phyloP scores from a whole-genome alignment of 805 yeast genomes.

The Cyberlindnera meyerae region DNA sequence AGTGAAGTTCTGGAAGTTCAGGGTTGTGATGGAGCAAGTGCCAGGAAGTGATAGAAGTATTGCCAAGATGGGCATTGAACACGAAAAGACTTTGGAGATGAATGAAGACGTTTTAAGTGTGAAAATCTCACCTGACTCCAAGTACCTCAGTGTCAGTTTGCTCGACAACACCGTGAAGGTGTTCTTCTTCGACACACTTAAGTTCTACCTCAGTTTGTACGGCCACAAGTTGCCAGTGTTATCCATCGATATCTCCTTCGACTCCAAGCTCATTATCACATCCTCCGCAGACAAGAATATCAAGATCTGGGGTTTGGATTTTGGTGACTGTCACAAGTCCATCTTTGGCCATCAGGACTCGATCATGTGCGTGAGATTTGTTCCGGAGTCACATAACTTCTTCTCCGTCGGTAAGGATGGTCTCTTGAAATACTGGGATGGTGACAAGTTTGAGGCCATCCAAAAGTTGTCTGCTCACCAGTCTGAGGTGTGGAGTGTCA shows the following conservation, averaged over 20 bases:
- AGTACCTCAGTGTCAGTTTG: conserved; percentile 74
- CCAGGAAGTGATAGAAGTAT: conserved; percentile 57
- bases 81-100: conserved; percentile 77
- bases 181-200: conserved; percentile 79
- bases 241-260: conserved; percentile 85
- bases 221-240: conserved; percentile 97
- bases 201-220: conserved; percentile 81
- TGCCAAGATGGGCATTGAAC: conserved; percentile 56
- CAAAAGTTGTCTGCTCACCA: conserved; percentile 86
- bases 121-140: conserved; percentile 73
- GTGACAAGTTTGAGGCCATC: conserved; percentile 90
- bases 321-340: conserved; percentile 98
- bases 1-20: conserved; percentile 85
- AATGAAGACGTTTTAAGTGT: conserved; percentile 82
- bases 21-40: conserved; percentile 58
- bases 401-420: conserved; percentile 90
- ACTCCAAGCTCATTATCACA: conserved; percentile 81
- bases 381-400: conserved; percentile 84
- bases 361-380: conserved; percentile 80
- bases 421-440: conserved; percentile 94
- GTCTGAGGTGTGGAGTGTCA: conserved; percentile 88
- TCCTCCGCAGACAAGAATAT: conserved; percentile 97
- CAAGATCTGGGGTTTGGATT: conserved; percentile 97
- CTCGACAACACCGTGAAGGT: conserved; percentile 95
- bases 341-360: conserved; percentile 96